Evolutionary conservation across 306 rosid species (phyloP).

Genomic region (Rosa persica): DNA sequence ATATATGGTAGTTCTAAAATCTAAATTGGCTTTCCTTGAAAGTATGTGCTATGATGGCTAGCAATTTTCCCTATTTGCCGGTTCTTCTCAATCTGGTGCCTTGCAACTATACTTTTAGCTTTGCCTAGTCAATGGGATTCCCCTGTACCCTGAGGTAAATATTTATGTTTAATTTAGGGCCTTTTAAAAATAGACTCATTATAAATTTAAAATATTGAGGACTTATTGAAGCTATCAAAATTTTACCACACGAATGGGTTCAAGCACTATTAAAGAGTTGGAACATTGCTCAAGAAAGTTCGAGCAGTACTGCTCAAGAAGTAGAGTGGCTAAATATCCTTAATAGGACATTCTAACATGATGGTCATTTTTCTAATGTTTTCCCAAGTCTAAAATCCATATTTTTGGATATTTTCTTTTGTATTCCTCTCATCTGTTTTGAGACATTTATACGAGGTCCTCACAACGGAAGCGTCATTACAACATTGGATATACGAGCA

Average conservation of each 20-base stretch:
- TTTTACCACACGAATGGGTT: too few relatives aligned
- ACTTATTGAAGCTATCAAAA: too few relatives aligned
- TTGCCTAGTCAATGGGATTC: slow-evolving; percentile 49
- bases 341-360: not conserved
- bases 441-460: slow-evolving; percentile 44
- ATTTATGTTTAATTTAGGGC: not conserved
- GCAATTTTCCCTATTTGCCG: slow-evolving; percentile 42
- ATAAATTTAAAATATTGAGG: too few relatives aligned
- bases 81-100: slow-evolving; percentile 52
- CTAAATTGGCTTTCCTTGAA: slow-evolving; percentile 43
- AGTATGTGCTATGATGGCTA: slow-evolving; percentile 49
- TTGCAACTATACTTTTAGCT: slow-evolving; percentile 63
- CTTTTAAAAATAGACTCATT: too few relatives aligned
- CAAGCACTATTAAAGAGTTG: too few relatives aligned
- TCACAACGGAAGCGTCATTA: slow-evolving; percentile 46
- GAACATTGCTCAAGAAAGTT: too few relatives aligned
- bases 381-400: slow-evolving; percentile 49
- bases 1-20: slow-evolving; percentile 41
- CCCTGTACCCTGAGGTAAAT: slow-evolving; percentile 68
- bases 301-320: not conserved
- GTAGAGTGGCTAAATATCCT: too few relatives aligned
- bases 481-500: slow-evolving; percentile 48
- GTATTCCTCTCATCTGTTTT: slow-evolving; percentile 38
- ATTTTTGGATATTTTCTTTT: slow-evolving; percentile 35
- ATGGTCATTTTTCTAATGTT: not conserved